Base-by-base conservation (phyloP, 257 asterid species). In the Nicotiana benthamiana region DNA sequence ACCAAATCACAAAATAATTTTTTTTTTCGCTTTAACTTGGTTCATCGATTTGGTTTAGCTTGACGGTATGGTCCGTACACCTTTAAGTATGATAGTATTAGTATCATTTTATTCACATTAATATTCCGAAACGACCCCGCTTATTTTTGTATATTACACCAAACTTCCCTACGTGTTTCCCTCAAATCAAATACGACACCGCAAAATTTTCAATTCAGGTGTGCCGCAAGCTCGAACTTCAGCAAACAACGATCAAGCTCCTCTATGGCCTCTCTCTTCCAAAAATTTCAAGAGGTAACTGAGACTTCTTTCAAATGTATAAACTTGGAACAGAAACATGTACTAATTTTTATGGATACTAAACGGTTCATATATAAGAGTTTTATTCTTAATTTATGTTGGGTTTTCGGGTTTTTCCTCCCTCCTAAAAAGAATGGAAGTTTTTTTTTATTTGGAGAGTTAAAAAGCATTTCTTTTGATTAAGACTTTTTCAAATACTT, bases 201-300 rank as follows among this genome's bases (percentile, higher is more conserved):
- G 61, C 75, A 79, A n/a, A 79, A 56, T 18, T 4, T 78, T 78
- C 26, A 78, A 59, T 65, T 60, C 62, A 61, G 75, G 75, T 17
- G n/a, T 53, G 60, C 75, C 61, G 43, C 56, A 78, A 78, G 56
- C 48, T 40, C 48, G 12, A 40, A 40, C 3, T 40, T 40, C 75
- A 78, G 43, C 56, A 78, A 78, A 30, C 51, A 80, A 51, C 78
- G 9, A 27, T 3, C 24, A 16, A 72, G 40, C 24, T 28, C 56
- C 27, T 74, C 32, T 51, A 87, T 87, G 88, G 86, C 88, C 3
- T 82, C 79, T 54, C 83, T 87, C 9, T 87, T 84, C 46, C 82
- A 84, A 61, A 84, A 87, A 77, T 84, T 84, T 82, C 87, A 84
- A 66, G 82, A 84, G 87, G 89, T 86, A 0, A 10, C 30, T 36